Percentiles rank a stretch among this genome's conserved stretches.
phyloP scores from a whole-genome alignment of 495 filamentous ascomycete species.

The Friedmanniomyces endolithicus region DNA sequence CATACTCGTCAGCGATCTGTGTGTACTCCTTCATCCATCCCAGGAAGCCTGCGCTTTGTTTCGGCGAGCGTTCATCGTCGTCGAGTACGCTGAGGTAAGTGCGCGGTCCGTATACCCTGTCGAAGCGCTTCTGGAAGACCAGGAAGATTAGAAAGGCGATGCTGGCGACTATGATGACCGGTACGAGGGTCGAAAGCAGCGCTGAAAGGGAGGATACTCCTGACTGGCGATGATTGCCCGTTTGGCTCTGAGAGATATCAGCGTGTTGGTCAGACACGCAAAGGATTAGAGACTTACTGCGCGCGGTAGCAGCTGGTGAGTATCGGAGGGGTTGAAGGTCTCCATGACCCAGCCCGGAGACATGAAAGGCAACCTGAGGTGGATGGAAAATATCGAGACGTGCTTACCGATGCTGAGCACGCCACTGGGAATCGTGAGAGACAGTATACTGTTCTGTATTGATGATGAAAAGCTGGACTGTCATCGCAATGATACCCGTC shows the following conservation, averaged over 20 bases:
- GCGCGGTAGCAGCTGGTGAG: not conserved
- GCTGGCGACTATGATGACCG: constrained; percentile 49
- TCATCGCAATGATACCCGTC: too few species aligned
- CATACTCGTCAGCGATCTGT: constrained; percentile 65
- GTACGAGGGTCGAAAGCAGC: constrained; percentile 58
- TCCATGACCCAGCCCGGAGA: not conserved
- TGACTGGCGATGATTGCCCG: constrained; percentile 1
- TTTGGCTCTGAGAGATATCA: not conserved
- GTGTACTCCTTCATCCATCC: constrained; percentile 66
- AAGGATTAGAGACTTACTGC: not conserved
- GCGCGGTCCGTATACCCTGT: constrained; percentile 56
- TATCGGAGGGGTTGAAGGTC: not conserved
- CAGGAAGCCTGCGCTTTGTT: constrained; percentile 53
- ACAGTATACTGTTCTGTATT: too few species aligned
- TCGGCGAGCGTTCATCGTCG: constrained; percentile 46
- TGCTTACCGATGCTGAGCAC: not conserved
- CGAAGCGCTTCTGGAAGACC: constrained; percentile 55
- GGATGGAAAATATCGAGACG: not conserved
- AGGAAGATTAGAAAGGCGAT: constrained; percentile 61
- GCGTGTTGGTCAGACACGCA: not conserved
- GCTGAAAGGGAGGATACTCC: constrained; percentile 37
- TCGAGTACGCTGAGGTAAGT: constrained; percentile 2
- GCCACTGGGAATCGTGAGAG: not conserved
- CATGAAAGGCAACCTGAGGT: not conserved
- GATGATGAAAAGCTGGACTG: too few species aligned